Conservation (phyloP, 306 rosid species). For the Comarum palustre region DNA sequence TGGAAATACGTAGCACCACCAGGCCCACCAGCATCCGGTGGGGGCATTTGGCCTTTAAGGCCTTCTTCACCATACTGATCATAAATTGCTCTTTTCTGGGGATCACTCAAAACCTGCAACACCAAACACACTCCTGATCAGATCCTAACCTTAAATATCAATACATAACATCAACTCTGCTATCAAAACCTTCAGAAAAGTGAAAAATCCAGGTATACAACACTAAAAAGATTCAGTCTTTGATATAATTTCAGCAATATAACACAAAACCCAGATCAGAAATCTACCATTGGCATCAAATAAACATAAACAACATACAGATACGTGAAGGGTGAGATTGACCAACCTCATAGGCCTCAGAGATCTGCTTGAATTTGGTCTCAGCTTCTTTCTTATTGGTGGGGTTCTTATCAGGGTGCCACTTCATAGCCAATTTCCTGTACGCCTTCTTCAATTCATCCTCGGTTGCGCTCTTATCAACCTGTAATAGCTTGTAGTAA, state of each 20-base stretch:
- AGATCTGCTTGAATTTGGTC: conserved; percentile 71
- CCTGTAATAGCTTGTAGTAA: conserved; percentile 71
- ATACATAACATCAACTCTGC: background rate
- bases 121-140: background rate
- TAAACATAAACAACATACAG: background rate
- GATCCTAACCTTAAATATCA: background rate
- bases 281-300: background rate
- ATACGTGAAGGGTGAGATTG: background rate
- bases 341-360: conserved; percentile 81
- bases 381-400: conserved; percentile 77
- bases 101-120: conserved; percentile 76
- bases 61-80: conserved; percentile 94
- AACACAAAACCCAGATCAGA: background rate
- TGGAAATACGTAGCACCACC: conserved; percentile 72
- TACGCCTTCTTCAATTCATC: conserved; percentile 87
- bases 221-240: background rate
- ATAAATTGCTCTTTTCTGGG: conserved; percentile 78
- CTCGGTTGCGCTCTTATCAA: conserved; percentile 63
- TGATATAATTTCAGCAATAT: background rate
- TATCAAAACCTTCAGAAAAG: background rate
- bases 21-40: conserved; percentile 55
- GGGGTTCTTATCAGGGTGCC: conserved; percentile 93
- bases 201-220: too few relatives aligned
- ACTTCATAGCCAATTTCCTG: conserved; percentile 87
- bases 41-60: conserved; percentile 75